Base-by-base conservation (phyloP, 352 stramenopile species). In the Peronosclerospora sorghi region DNA sequence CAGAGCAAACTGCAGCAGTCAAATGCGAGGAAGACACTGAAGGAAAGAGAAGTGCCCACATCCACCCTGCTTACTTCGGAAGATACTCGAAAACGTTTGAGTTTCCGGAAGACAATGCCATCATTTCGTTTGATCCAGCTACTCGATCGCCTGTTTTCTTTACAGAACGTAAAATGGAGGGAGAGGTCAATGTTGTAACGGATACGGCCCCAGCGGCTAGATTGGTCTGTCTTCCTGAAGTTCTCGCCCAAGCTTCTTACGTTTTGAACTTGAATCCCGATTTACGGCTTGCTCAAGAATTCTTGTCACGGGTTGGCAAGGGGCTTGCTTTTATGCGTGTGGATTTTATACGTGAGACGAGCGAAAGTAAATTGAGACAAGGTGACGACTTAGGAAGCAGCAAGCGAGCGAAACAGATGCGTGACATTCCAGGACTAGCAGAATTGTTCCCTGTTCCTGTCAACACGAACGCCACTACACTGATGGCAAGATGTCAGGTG, bases 211-310 rank as follows among this genome's bases (percentile, higher is more conserved):
- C 39, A 32, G 26, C 35, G 23, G 10, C n/a, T 46, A 35, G 10
- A 26, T 15, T 32, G 17, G 19, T 21, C 20, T 24, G 41, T 23
- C 27, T 9, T 10, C 45, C 53, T 42, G 59, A 71, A 42, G 41
- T 63, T 8, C 28, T 76, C 13, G 70, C 64, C 10, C 56, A 82
- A 1, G 56, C 61, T 13, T 69, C 68, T 2, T 93, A 89, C 27
- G 72, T 87, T 18, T 44, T 93, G 35, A 93, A 93, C 43, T 39
- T 93, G 32, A 93, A 90, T 23, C 74, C 80, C 1, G 80, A 93
- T 47, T 56, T 93, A 27, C 69, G 80, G 4, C 60, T 87, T 12
- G 85, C 77, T 3, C 68, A 70, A 41, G 70, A 64, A 3, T 93
- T 90, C 54, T 46, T 90, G 38, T 78, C 77, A 1, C 60, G 62